Base-by-base conservation (phyloP, 2,329 filamentous ascomycete genomes). In the Calonectria pteridis region DNA sequence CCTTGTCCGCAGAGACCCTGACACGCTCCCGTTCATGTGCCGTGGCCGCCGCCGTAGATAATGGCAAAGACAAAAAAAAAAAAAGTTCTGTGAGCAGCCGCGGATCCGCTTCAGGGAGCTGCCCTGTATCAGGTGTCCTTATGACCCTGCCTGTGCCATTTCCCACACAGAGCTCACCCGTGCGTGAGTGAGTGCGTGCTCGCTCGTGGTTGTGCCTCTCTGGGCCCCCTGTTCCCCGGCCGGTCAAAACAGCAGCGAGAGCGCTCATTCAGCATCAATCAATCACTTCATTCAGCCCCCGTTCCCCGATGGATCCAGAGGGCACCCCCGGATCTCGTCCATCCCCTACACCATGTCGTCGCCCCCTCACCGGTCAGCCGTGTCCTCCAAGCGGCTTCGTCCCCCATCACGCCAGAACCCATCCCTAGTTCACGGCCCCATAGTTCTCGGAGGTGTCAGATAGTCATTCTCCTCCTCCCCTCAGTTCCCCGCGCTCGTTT, bases 31-130 rank as follows among this genome's bases (percentile, higher is more conserved):
- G 43, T 46, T 13, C 43, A 46, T 46, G 43, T 46, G 43, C 43
- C 43, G 43, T 46, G 9, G n/a, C 1, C 7, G 20, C n/a, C n/a
- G 43, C 2, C 7, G 37, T 51, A 51, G 26, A 51, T 18, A 14
- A 51, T 28, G 18, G 20, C 31, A 35, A 58, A n/a, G n/a, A n/a
- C n/a, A n/a, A n/a, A n/a, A n/a, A n/a, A n/a, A n/a, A n/a, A n/a
- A n/a, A 40, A 49, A 33, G 69, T 62, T 53, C 53, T 65, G 63
- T 37, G 35, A 64, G 71, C 29, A 9, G n/a, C 31, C 53, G 46
- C 73, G 73, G 71, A 74, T 75, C 73, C 73, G 73, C 71, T 72
- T 59, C 71, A 59, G 29, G 73, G 71, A 72, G 49, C 33, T 67
- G 64, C 73, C 71, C 65, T 69, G 71, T 62, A 63, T 65, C 49